Conservation (phyloP, 2,329 filamentous ascomycete genomes). For the Botrytis squamosa region DNA sequence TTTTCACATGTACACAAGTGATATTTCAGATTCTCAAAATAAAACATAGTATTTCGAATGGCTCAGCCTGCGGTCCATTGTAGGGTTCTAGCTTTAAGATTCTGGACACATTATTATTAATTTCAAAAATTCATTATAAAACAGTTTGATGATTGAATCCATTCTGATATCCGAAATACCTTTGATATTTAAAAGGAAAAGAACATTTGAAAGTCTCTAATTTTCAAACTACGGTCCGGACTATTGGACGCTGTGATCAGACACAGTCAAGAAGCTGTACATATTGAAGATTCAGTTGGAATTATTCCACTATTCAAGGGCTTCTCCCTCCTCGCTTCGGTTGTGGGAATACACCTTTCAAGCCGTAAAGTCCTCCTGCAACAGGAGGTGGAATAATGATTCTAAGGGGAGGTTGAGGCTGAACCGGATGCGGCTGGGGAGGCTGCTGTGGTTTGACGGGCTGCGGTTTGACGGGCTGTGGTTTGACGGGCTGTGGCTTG, state of each 20-base stretch:
- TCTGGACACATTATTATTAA: neutral
- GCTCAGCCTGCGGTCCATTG: neutral
- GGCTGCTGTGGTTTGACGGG: neutral
- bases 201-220: neutral
- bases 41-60: neutral
- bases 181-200: neutral
- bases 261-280: neutral
- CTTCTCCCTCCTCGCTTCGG: neutral
- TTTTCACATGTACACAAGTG: neutral
- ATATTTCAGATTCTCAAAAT: neutral
- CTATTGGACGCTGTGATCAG: neutral
- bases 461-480: too few relatives aligned
- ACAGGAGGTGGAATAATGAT: neutral
- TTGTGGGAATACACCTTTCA: neutral
- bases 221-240: neutral
- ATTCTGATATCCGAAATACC: neutral
- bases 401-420: neutral
- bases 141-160: too few relatives aligned
- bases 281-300: neutral
- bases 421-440: neutral
- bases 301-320: too few relatives aligned
- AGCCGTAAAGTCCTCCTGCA: slow-evolving; percentile 2
- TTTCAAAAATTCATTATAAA: neutral
- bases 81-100: neutral
- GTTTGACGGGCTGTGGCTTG: too few relatives aligned